Evolutionary conservation across 2,329 filamentous ascomycete genomes (phyloP), one percentile per base, ranked within the genome.

Genomic region (Cercospora sp.): DNA sequence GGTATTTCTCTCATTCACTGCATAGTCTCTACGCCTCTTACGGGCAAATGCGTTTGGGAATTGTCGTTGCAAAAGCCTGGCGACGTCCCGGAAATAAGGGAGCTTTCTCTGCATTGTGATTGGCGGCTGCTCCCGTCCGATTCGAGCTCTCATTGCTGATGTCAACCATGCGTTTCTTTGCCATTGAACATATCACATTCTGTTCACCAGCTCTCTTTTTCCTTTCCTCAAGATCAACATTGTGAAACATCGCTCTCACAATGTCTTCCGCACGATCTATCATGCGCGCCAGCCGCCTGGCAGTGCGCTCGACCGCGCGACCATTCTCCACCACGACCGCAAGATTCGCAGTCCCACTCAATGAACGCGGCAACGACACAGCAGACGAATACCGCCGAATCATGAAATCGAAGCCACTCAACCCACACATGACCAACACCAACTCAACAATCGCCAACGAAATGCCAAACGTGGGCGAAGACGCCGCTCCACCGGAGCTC

Each of bases 381-480:
- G 82, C 83, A 24, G 80, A 84, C 63, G 82, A 83, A 60, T 84
- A 88, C 76, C 83, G 87, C 72, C 83, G 86, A 72, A 81, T 81
- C 69, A 87, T 89, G 78, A 84, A 79, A 32, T 82, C 85, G 69
- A 89, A 86, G 79, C 80, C 84, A 1, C 77, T 86, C 32, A 89
- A 89, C 72, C 88, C 86, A 21, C 85, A 88, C 74, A 80, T 90
- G 77, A 88, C 88, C 34, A 89, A 89, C 77, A 88, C 87, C 1
- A 89, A 82, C 63, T 89, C 87, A 8, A 89, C 88, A 10, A 86
- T 89, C 75, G 82, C 85, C 66, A 88, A 89, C 75, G 85, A 88
- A 71, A 87, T 89, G 81, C 87, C 87, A 26, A 85, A 80, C 45
- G 82, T 89, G 28, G 88, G 88, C 68, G 81, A 82, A 63, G 83